Evolutionary conservation across 352 stramenopile genomes (phyloP), one percentile per base, ranked within the genome.

Genomic region (Pythium insidiosum): DNA sequence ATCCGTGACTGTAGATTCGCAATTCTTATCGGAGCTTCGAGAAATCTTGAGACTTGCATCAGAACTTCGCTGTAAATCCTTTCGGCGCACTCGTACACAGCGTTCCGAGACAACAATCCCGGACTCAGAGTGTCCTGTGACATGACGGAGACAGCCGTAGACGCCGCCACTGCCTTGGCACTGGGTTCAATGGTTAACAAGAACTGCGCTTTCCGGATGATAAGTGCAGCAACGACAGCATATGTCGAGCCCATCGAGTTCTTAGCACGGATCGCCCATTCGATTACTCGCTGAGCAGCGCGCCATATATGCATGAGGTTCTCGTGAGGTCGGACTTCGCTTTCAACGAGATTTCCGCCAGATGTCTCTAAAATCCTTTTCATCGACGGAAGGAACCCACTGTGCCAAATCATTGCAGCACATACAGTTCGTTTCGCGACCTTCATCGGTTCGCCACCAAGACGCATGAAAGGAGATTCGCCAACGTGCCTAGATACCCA

Each of bases 231-330:
- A 11, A 95, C 57, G 13, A 90, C 62, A 13, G 68, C 63, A 40
- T 95, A 95, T 1, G 79, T 88, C 13, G 74, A 91, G 5, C 77
- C 79, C 66, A 88, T 90, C 16, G 79, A 86, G 39, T 95, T 91
- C 45, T 95, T 95, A 11, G 78, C 76, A 25, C 84, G 73, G 38
- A 95, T 90, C 19, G 71, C 82, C 84, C 84, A 95, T 47, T 94
- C 84, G 25, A 93, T 87, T 13, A 95, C 81, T 22, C 84, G 65
- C 36, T 95, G 84, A 9, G 84, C 68, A 24, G 84, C 78, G 33
- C 84, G 69, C 84, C 84, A 95, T n/a, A 94, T 89, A 45, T 92
- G 75, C 73, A 91, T 92, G 38, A 95, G 64, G 30, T 88, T 94
- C n/a, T 92, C 77, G 38, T 90, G 73, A 9, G 84, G 84, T 24